Evolutionary conservation across 2,329 filamentous ascomycete genomes (phyloP).

Genomic region (Penicillium oxalicum): DNA sequence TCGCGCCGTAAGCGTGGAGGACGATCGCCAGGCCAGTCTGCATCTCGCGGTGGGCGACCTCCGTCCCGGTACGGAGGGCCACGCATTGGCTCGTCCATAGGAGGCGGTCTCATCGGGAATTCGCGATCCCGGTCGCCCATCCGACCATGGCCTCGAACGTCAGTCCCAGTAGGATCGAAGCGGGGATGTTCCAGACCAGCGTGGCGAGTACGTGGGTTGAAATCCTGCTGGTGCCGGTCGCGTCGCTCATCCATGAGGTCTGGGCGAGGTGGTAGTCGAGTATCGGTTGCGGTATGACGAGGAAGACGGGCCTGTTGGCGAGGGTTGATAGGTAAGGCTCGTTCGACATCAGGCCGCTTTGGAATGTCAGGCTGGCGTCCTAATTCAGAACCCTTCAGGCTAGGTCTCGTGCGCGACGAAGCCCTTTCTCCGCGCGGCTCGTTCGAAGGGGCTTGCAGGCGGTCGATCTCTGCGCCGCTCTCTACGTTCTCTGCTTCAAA

Average conservation of each 20-base stretch:
- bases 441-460: not conserved
- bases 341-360: constrained; percentile 37
- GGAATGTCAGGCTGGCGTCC: constrained; percentile 29
- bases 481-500: constrained; percentile 9
- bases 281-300: constrained; percentile 27
- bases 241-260: constrained; percentile 36
- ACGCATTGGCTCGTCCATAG: constrained; percentile 37
- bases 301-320: constrained; percentile 35
- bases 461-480: constrained; percentile 5
- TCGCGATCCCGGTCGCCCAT: constrained; percentile 33
- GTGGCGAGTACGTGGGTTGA: constrained; percentile 32
- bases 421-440: constrained; percentile 10
- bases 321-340: constrained; percentile 21
- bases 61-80: constrained; percentile 32
- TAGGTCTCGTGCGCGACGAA: constrained; percentile 21
- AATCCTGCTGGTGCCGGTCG: constrained; percentile 34
- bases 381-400: constrained; percentile 25
- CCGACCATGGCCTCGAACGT: constrained; percentile 33
- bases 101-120: constrained; percentile 26
- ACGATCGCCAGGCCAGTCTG: constrained; percentile 34
- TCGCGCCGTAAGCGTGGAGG: constrained; percentile 30
- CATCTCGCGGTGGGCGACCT: constrained; percentile 28
- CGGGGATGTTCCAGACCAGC: constrained; percentile 34
- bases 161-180: constrained; percentile 31
- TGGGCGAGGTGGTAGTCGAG: constrained; percentile 33